Evolutionary conservation across 2,329 filamentous ascomycete genomes (phyloP).

Genomic region (Huntiella moniliformis): DNA sequence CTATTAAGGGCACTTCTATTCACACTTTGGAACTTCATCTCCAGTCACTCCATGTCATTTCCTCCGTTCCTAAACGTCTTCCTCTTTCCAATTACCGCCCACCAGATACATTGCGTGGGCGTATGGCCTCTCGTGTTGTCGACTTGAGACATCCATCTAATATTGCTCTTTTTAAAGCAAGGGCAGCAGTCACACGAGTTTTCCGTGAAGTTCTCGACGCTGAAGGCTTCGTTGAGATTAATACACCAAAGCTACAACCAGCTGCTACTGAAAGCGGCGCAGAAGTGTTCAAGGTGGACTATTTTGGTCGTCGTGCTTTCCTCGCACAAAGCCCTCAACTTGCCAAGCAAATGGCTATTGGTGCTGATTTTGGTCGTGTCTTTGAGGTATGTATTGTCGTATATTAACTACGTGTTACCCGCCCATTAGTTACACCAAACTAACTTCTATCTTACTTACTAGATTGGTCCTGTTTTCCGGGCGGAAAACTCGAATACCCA

Average conservation of each 20-base stretch:
- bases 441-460: background rate
- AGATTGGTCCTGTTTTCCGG: constrained; percentile 70
- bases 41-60: constrained; percentile 31
- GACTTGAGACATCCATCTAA: constrained; percentile 73
- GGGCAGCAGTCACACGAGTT: constrained; percentile 58
- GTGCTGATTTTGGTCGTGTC: constrained; percentile 72
- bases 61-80: constrained; percentile 26
- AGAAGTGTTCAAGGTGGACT: constrained; percentile 80
- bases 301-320: constrained; percentile 75
- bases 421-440: background rate
- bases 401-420: background rate
- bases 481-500: constrained; percentile 94
- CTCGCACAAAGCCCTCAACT: constrained; percentile 81
- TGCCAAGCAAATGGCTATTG: constrained; percentile 83
- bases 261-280: constrained; percentile 81
- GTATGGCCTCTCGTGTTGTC: constrained; percentile 60
- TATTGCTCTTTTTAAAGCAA: constrained; percentile 74
- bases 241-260: constrained; percentile 81
- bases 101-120: constrained; percentile 35
- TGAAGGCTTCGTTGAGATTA: constrained; percentile 75
- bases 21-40: constrained; percentile 62
- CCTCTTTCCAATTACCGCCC: constrained; percentile 30
- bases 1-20: constrained; percentile 44
- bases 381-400: constrained; percentile 40
- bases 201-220: constrained; percentile 62